Conservation (phyloP, 345 rosid genomes). For the Physaria fendleri region DNA sequence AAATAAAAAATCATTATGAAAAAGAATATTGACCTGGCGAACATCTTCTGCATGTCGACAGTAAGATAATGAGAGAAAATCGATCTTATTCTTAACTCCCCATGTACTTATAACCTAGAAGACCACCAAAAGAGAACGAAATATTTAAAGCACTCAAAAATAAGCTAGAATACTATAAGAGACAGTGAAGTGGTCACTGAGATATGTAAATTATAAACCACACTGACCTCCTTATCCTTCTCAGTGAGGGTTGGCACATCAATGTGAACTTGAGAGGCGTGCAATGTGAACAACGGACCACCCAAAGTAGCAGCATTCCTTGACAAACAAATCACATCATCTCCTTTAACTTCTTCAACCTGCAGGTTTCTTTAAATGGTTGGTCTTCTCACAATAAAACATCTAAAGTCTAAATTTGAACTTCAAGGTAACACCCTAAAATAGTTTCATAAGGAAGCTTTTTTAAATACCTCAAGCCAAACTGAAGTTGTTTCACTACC, state of each 20-base stretch:
- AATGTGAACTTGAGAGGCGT: conserved; percentile 74
- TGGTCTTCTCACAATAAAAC: background rate
- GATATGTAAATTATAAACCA: background rate
- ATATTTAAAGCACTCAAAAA: background rate
- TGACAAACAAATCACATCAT: conserved; percentile 71
- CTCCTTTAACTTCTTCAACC: conserved; percentile 73
- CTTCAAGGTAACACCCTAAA: background rate
- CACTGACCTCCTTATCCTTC: conserved; percentile 73
- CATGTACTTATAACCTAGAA: conserved; percentile 68
- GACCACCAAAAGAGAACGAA: background rate
- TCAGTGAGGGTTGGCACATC: conserved; percentile 78
- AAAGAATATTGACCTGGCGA: conserved; percentile 46
- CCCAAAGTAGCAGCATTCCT: conserved; percentile 81
- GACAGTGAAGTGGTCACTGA: background rate
- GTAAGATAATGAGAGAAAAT: conserved; percentile 81
- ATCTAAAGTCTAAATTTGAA: background rate
- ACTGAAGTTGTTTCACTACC: conserved; percentile 96
- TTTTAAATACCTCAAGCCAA: conserved; percentile 75
- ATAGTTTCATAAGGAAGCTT: background rate
- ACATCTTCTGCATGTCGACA: conserved; percentile 94
- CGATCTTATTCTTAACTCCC: conserved; percentile 88
- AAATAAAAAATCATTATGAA: background rate
- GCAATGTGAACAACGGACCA: conserved; percentile 80
- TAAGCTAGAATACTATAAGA: background rate
- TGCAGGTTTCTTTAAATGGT: conserved; percentile 21